phyloP scores from a whole-genome alignment of 2,329 filamentous ascomycete genomes.

The Pseudogymnoascus sp. region DNA sequence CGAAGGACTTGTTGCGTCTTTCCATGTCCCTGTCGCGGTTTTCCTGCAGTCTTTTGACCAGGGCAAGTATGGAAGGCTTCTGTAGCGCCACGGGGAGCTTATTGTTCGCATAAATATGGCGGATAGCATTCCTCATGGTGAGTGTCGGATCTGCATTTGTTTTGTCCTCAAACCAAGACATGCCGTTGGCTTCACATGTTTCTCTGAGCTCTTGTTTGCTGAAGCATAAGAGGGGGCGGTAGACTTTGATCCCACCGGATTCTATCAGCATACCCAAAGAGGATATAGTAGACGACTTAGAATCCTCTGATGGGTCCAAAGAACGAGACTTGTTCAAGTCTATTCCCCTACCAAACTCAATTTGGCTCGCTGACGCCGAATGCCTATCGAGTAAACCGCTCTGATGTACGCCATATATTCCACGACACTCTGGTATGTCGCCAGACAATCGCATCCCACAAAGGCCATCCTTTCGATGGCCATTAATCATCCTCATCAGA shows the following conservation, averaged over 20 bases:
- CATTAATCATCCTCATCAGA: constrained; percentile 65
- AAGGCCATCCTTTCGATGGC: constrained; percentile 63
- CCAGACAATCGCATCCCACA: constrained; percentile 57
- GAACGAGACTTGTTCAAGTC: background rate
- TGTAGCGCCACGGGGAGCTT: constrained; percentile 63
- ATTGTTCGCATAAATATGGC: constrained; percentile 53
- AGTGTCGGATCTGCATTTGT: constrained; percentile 74
- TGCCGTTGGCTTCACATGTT: constrained; percentile 60
- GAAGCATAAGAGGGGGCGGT: constrained; percentile 64
- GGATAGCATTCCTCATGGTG: constrained; percentile 74
- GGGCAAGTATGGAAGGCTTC: constrained; percentile 52
- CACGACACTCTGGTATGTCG: constrained; percentile 77
- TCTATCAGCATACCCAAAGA: constrained; percentile 40
- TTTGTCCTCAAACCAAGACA: constrained; percentile 75
- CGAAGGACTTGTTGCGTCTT: constrained; percentile 49
- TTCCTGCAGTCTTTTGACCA: constrained; percentile 47
- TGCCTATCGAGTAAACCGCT: constrained; percentile 55
- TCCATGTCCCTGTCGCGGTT: constrained; percentile 40
- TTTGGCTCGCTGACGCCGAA: background rate
- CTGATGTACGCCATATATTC: constrained; percentile 62
- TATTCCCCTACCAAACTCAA: background rate
- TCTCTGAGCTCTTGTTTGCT: constrained; percentile 65
- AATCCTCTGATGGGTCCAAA: background rate
- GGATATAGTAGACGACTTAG: constrained; percentile 14
- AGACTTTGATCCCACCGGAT: constrained; percentile 57